Base-by-base conservation (phyloP, 306 rosid species). In the Erythrophleum fordii region DNA sequence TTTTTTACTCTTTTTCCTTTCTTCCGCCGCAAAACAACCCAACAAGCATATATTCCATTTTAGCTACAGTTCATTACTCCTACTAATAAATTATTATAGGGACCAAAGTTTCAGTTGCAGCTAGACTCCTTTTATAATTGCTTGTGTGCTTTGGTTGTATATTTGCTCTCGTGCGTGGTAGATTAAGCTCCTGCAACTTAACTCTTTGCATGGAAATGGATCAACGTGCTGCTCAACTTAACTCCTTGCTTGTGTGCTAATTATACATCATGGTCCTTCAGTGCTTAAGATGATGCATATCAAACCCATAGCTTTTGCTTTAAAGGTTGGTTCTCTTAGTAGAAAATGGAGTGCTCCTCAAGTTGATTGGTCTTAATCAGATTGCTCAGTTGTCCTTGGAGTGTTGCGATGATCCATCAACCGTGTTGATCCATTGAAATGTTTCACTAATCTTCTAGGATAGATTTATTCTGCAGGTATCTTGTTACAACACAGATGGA, bases 391-490 rank as follows among this genome's bases (percentile, higher is more conserved):
- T 69, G 58, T 69, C 56, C 77, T 39, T 77, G 20, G 48, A 69
- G 37, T 52, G 23, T 65, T 60, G 20, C 29, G 44, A 11, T 42
- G 23, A 28, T 42, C 12, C 7, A 39, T 14, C 4, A 42, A 23
- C 17, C 23, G 44, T 67, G 14, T 66, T 59, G 70, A 34, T 78
- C n/a, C 72, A 46, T 66, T 49, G 51, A 5, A 11, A 39, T 41
- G 55, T 60, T 79, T 34, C 76, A 31, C 72, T 69, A 62, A 59
- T 72, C 31, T 58, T 51, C 69, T 67, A 28, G 78, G 61, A 76
- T 48, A 5, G 16, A 22, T 77, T 66, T 64, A 37, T 83, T 79
- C 58, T 55, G 75, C 87, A 90, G 94, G 92, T 81, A 62, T 60
- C 76, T 70, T 80, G 72, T 83, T 61, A 84, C 81, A 39, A 80